These are phyloP conservation scores for Mycosphaerelloides madeirae DNA, from an alignment of 2,329 filamentous ascomycete genomes.

Conservation along the genomic window DNA sequence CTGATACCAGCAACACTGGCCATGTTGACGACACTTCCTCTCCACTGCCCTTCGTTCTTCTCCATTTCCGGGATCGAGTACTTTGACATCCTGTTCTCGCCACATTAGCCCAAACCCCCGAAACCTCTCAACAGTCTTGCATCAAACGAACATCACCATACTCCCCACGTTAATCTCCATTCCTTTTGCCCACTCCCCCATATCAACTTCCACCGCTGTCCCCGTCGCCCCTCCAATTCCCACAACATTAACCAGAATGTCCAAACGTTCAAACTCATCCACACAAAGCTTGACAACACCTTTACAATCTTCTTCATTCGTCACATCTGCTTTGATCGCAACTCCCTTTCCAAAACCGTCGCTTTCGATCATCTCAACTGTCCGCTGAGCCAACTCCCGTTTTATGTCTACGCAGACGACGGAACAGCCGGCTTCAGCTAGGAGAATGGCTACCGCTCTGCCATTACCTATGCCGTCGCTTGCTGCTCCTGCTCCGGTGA, in stretches of 20 bases:
- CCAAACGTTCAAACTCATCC: conserved; percentile 51
- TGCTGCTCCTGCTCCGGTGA: conserved; percentile 56
- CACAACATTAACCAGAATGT: conserved; percentile 63
- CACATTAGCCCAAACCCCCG: too few relatives aligned
- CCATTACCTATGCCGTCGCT: conserved; percentile 59
- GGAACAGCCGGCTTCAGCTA: conserved; percentile 55
- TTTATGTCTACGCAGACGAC: conserved; percentile 58
- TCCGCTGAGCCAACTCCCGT: conserved; percentile 47
- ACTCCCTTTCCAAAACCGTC: conserved; percentile 38
- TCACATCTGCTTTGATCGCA: conserved; percentile 52
- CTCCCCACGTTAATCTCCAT: conserved; percentile 60
- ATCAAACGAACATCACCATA: conserved; percentile 56
- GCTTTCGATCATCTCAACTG: conserved; percentile 50
- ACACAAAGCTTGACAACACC: conserved; percentile 39
- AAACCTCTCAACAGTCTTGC: too few relatives aligned
- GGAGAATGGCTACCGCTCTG: conserved; percentile 53
- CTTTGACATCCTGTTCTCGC: conserved; percentile 37
- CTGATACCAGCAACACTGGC: conserved; percentile 56
- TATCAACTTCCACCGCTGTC: conserved; percentile 57
- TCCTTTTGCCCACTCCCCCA: conserved; percentile 52
- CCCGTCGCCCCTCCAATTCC: conserved; percentile 57
- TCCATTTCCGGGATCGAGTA: conserved; percentile 58
- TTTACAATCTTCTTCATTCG: conserved; percentile 49
- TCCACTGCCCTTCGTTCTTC: conserved; percentile 46
- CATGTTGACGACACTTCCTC: conserved; percentile 58